Evolutionary conservation across 345 rosid species (phyloP).

Genomic region (Capsella bursapastoris): DNA sequence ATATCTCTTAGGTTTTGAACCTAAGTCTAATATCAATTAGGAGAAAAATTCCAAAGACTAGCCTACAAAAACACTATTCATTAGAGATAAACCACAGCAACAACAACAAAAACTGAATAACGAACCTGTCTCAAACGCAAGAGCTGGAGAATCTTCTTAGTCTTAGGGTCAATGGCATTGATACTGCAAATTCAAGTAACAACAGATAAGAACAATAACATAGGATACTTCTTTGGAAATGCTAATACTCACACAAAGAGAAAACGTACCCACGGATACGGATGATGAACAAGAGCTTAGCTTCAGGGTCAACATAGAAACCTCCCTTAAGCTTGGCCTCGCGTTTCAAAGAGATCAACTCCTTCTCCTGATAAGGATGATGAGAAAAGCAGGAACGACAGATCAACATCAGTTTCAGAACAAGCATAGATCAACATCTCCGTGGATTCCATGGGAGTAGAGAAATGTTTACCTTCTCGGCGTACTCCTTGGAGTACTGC

Average conservation of each 20-base stretch:
- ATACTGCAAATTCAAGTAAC: slow-evolving; percentile 53
- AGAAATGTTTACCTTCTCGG: slow-evolving; percentile 49
- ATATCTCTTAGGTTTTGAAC: not conserved
- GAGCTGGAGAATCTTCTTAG: slow-evolving; percentile 90
- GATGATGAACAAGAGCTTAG: slow-evolving; percentile 77
- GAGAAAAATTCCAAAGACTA: not conserved
- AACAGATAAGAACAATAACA: slow-evolving; percentile 4
- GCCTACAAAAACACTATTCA: not conserved
- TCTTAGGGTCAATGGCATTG: slow-evolving; percentile 88
- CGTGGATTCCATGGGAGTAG: not conserved
- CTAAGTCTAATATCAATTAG: not conserved
- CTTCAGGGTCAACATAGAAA: slow-evolving; percentile 90
- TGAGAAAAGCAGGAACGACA: not conserved
- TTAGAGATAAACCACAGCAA: not conserved
- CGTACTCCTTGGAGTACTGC: slow-evolving; percentile 65
- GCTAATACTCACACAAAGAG: not conserved
- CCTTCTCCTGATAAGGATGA: slow-evolving; percentile 51
- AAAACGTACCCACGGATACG: slow-evolving; percentile 77
- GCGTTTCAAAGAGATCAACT: slow-evolving; percentile 69
- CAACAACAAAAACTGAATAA: not conserved
- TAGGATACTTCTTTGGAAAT: not conserved
- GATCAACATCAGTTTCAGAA: not conserved
- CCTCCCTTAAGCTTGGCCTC: slow-evolving; percentile 90
- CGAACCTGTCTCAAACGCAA: slow-evolving; percentile 89
- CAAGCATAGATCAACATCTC: not conserved